Evolutionary conservation across 176 grass and related monocot genomes (phyloP).

Genomic region (Tuctoria greenei): DNA sequence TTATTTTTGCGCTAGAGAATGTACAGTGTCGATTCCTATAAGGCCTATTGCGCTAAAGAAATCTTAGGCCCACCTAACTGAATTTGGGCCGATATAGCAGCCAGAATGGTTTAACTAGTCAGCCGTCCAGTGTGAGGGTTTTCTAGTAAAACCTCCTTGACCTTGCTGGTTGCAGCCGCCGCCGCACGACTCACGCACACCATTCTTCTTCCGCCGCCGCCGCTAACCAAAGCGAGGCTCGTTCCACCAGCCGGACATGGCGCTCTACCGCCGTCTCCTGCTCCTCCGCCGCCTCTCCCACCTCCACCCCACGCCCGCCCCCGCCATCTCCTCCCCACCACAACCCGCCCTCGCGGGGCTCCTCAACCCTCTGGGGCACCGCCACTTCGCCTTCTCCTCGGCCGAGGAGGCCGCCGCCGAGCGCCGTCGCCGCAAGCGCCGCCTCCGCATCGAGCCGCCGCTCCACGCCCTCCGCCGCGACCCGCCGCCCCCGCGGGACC

Average conservation of each 20-base stretch:
- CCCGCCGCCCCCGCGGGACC: conserved; percentile 23
- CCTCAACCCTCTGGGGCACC: conserved; percentile 6
- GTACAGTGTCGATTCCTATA: not conserved
- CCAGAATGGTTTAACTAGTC: not conserved
- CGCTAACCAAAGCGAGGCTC: not conserved
- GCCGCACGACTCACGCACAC: not conserved
- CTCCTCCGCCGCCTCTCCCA: conserved; percentile 16
- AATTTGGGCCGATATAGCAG: not conserved
- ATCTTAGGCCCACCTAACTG: not conserved
- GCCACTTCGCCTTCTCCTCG: conserved; percentile 31
- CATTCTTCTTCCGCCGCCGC: not conserved
- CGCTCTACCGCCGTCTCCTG: conserved; percentile 25
- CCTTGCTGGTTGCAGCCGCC: not conserved
- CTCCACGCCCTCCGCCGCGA: conserved; percentile 43
- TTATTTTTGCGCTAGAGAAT: not conserved
- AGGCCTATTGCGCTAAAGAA: not conserved
- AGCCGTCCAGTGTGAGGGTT: not conserved
- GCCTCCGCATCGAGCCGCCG: conserved; percentile 43
- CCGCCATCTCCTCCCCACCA: not conserved
- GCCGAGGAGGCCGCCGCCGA: conserved; percentile 49
- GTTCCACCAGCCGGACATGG: not conserved
- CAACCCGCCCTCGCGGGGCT: conserved; percentile 4
- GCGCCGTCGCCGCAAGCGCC: conserved; percentile 54
- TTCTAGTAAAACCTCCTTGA: not conserved
- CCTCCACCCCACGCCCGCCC: not conserved